A percentile compares a stretch with the other conserved stretches of the same genome.
Conservation (phyloP, 257 asterid species). For the Catharanthus roseus region DNA sequence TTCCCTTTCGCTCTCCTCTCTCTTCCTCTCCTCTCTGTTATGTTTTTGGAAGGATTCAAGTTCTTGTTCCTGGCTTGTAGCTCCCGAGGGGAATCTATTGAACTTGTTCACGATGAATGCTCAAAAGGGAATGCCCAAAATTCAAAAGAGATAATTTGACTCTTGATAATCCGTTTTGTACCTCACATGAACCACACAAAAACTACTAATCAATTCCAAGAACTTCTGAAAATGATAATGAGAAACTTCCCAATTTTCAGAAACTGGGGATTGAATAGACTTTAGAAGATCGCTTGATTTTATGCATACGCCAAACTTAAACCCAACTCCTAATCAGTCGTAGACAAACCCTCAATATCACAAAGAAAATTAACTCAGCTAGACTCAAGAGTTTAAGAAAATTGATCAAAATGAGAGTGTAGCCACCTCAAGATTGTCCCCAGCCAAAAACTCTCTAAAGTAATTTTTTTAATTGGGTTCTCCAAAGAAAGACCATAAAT, state of each 20-base stretch:
- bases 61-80: conserved; percentile 37
- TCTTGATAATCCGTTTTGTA: conserved; percentile 74
- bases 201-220: not conserved
- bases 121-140: conserved; percentile 52
- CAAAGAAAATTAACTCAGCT: not conserved
- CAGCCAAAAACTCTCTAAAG: not conserved
- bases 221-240: conserved; percentile 3
- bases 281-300: not conserved
- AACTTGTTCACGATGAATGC: conserved; percentile 71
- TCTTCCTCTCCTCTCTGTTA: too few relatives aligned
- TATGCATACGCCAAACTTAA: not conserved
- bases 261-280: too few relatives aligned
- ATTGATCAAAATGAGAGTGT: not conserved
- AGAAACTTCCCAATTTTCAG: too few relatives aligned
- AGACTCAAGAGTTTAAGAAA: not conserved
- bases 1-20: too few relatives aligned
- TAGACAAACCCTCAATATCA: not conserved
- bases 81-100: conserved; percentile 61
- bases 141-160: conserved; percentile 38
- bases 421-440: not conserved
- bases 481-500: not conserved
- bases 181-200: conserved; percentile 30
- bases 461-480: too few relatives aligned
- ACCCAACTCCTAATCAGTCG: not conserved
- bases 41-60: conserved; percentile 64